Evolutionary conservation across 1,139 yeast species (phyloP).

Genomic region (Chernovozyma aurita): DNA sequence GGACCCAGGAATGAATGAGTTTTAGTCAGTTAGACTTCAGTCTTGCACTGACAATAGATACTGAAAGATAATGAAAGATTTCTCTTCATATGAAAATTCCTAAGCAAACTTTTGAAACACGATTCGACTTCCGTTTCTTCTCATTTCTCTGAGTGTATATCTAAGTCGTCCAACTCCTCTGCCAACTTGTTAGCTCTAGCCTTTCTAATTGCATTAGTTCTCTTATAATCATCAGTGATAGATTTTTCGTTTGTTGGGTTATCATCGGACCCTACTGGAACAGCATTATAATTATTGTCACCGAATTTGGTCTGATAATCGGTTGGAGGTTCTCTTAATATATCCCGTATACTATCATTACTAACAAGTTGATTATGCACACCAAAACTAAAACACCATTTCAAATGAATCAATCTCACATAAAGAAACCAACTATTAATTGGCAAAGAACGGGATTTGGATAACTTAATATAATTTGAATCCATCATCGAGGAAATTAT

Average conservation of each 20-base stretch:
- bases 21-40: too few relatives aligned
- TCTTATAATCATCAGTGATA: slow-evolving; percentile 22
- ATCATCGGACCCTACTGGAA: neutral
- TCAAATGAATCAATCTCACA: slow-evolving; percentile 55
- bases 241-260: slow-evolving; percentile 1
- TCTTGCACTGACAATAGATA: too few relatives aligned
- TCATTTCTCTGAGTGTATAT: too few relatives aligned
- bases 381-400: slow-evolving; percentile 71
- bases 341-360: slow-evolving; percentile 41
- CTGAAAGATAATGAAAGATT: too few relatives aligned
- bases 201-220: slow-evolving; percentile 29
- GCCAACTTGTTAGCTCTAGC: slow-evolving; percentile 32
- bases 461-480: slow-evolving; percentile 49
- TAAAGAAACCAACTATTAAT: slow-evolving; percentile 66
- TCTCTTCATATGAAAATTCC: too few relatives aligned
- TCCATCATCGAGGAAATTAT: slow-evolving; percentile 33
- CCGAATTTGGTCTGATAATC: slow-evolving; percentile 30
- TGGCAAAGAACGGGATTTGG: slow-evolving; percentile 53
- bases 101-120: too few relatives aligned
- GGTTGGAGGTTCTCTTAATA: slow-evolving; percentile 39
- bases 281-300: slow-evolving; percentile 7
- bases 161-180: slow-evolving; percentile 25
- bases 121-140: too few relatives aligned
- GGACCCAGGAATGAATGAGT: too few relatives aligned
- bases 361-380: slow-evolving; percentile 57